Percentiles rank a stretch among this genome's conserved stretches.
These are phyloP conservation scores for Macrolepiota albuminosa DNA, from an alignment of 768 basidiomycete species.

Conservation along the genomic window DNA sequence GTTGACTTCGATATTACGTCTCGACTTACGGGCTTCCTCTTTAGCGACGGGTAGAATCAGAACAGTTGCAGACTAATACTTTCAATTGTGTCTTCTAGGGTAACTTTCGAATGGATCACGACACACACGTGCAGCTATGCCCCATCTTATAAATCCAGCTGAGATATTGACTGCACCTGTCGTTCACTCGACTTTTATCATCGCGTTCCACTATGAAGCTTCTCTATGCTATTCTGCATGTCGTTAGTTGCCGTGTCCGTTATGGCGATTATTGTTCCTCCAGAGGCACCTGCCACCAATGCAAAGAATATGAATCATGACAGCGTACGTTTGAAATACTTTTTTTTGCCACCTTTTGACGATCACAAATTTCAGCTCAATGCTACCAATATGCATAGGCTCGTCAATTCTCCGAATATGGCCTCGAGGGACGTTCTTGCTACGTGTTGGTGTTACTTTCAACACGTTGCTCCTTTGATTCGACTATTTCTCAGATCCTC, in stretches of 20 bases:
- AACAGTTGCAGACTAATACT: not conserved
- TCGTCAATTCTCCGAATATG: not conserved
- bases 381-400: slow-evolving; percentile 1
- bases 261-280: slow-evolving; percentile 13
- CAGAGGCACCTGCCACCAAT: slow-evolving; percentile 21
- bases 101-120: not conserved
- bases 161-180: not conserved
- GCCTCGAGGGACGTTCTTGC: not conserved
- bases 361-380: not conserved
- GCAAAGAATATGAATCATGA: slow-evolving; percentile 23
- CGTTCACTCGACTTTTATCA: not conserved
- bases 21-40: not conserved
- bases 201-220: slow-evolving; percentile 2
- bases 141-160: not conserved
- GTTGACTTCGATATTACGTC: not conserved
- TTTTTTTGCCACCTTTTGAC: not conserved
- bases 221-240: not conserved
- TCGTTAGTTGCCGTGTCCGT: not conserved
- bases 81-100: not conserved
- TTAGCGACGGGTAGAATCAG: not conserved
- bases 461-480: not conserved
- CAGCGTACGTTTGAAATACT: slow-evolving; percentile 16
- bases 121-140: not conserved
- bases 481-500: slow-evolving; percentile 12
- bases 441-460: not conserved